Percentiles rank a stretch among this genome's conserved stretches.
Evolutionary conservation across 495 filamentous ascomycete genomes (phyloP).

Genomic region (Chaetomidium leptoderma): DNA sequence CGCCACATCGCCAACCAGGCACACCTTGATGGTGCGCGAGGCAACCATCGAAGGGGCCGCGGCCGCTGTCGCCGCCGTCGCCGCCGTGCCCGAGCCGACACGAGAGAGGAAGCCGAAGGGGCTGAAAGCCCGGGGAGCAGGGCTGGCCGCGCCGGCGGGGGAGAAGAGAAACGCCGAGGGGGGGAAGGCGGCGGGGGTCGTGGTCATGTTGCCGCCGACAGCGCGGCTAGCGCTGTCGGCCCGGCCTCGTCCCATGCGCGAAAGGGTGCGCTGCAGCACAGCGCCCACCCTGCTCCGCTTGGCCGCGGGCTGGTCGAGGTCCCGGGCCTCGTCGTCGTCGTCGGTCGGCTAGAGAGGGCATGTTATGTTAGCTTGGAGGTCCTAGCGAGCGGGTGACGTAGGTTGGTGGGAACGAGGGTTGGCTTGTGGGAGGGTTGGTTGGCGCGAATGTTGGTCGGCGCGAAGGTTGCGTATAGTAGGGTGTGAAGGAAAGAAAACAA

Average conservation of each 20-base stretch:
- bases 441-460: no score
- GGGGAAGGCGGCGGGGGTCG: neutral
- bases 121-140: slow-evolving; percentile 5
- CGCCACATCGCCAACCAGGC: slow-evolving; percentile 20
- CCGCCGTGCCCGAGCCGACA: neutral
- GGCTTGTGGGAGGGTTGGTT: neutral
- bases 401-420: no score
- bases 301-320: slow-evolving; percentile 1
- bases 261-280: slow-evolving; percentile 10
- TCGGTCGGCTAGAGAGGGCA: neutral
- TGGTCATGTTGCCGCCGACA: neutral
- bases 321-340: neutral
- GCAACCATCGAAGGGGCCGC: neutral
- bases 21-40: slow-evolving; percentile 22
- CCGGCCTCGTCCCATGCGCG: slow-evolving; percentile 2
- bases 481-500: neutral
- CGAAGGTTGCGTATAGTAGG: no score
- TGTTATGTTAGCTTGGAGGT: neutral
- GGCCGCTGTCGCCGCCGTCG: neutral
- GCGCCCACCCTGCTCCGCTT: slow-evolving; percentile 17
- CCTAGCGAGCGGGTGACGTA: no score
- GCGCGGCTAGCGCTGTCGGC: neutral
- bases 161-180: neutral
- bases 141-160: no score
- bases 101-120: slow-evolving; percentile 12